These are phyloP conservation scores for Melocanna baccifera DNA, from an alignment of 176 grass and related monocot genomes.

Conservation along the genomic window DNA sequence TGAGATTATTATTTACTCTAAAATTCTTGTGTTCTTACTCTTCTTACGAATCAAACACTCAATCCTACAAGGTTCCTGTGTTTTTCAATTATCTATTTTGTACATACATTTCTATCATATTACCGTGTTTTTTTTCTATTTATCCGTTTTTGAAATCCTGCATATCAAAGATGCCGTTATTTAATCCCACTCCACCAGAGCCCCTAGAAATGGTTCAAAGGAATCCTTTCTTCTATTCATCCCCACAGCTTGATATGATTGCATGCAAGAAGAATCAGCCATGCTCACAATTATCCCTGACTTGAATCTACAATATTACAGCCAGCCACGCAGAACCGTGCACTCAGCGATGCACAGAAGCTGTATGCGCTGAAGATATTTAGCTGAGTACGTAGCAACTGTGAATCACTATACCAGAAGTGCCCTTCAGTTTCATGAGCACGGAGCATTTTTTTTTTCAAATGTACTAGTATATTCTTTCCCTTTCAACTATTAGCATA, in stretches of 20 bases:
- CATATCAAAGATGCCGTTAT: too few species aligned
- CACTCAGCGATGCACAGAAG: not conserved
- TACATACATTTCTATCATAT: too few species aligned
- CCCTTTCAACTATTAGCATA: not conserved
- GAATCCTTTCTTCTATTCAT: slow-evolving; percentile 24
- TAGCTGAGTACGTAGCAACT: not conserved
- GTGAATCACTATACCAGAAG: not conserved
- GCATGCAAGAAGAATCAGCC: not conserved
- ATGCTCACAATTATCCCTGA: slow-evolving; percentile 14
- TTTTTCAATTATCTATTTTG: too few species aligned
- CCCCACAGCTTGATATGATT: slow-evolving; percentile 7
- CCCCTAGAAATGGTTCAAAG: not conserved
- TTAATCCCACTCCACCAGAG: slow-evolving; percentile 6
- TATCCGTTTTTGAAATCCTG: too few species aligned
- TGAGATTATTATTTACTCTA: too few species aligned
- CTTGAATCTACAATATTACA: not conserved
- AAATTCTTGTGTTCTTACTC: too few species aligned
- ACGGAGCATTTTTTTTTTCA: not conserved
- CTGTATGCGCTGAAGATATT: not conserved
- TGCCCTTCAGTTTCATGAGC: not conserved
- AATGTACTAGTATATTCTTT: not conserved
- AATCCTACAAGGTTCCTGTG: too few species aligned
- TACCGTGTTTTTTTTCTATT: too few species aligned
- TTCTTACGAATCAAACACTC: too few species aligned
- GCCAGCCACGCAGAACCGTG: not conserved